phyloP scores from a whole-genome alignment of 257 asterid species.

The Ajuga chamaepitys region DNA sequence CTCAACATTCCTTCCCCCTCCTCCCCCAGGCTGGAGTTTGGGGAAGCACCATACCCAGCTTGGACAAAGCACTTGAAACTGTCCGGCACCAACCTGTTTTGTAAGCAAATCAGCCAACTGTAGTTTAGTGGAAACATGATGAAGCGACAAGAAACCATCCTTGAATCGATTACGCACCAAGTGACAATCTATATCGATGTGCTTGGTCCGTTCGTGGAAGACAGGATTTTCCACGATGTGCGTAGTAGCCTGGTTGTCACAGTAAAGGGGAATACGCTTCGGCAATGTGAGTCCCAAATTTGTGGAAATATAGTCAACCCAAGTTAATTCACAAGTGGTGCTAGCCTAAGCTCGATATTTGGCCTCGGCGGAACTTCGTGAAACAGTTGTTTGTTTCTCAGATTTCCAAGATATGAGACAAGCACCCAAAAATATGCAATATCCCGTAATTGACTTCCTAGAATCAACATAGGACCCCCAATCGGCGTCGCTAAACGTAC shows the following conservation, averaged over 20 bases:
- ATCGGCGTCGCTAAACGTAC: not conserved
- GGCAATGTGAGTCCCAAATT: not conserved
- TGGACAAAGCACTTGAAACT: too few relatives aligned
- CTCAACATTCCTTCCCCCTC: too few relatives aligned
- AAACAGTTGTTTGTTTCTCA: not conserved
- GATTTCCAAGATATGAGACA: not conserved
- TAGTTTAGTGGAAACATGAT: too few relatives aligned
- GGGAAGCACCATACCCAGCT: too few relatives aligned
- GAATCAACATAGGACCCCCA: not conserved
- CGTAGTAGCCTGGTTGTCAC: not conserved
- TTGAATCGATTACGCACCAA: not conserved
- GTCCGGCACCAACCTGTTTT: too few relatives aligned
- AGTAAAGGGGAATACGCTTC: not conserved
- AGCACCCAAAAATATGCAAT: not conserved
- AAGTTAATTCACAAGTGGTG: not conserved
- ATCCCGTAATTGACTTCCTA: not conserved
- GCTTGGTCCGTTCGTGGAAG: not conserved
- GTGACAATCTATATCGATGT: not conserved
- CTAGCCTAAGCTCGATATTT: not conserved
- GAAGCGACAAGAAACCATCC: too few relatives aligned
- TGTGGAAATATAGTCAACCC: not conserved
- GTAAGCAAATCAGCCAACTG: too few relatives aligned
- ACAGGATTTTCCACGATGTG: not conserved
- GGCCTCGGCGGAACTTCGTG: not conserved
- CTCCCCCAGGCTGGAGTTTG: too few relatives aligned